phyloP scores from a whole-genome alignment of 2,329 filamentous ascomycete species.

The Trichophyton mentagrophytes region DNA sequence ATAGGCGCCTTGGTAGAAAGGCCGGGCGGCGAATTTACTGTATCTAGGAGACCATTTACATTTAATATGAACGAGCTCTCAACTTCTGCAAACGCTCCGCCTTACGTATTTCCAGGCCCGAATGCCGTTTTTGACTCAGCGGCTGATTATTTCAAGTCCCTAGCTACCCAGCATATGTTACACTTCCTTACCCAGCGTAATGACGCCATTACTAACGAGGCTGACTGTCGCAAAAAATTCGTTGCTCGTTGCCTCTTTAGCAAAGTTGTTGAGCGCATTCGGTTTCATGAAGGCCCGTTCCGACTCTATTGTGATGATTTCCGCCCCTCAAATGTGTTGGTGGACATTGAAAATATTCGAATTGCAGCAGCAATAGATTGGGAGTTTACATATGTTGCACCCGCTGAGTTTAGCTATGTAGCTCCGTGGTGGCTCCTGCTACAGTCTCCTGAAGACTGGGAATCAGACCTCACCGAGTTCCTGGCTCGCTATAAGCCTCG shows the following conservation, averaged over 20 bases:
- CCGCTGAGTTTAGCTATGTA: conserved; percentile 14
- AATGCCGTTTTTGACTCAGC: conserved; percentile 8
- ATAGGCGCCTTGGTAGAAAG: conserved; percentile 12
- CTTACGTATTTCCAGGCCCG: conserved; percentile 4
- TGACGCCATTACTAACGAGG: conserved; percentile 24
- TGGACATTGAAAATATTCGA: conserved; percentile 13
- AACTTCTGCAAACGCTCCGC: conserved; percentile 6
- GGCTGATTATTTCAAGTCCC: conserved; percentile 8
- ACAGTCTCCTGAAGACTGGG: conserved; percentile 14
- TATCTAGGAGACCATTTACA: conserved; percentile 9
- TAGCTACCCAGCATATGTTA: conserved; percentile 9
- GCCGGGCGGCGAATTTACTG: conserved; percentile 6
- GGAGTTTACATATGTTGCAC: conserved; percentile 19
- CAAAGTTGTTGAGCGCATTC: conserved; percentile 18
- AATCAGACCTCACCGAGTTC: conserved; percentile 16
- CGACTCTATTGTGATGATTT: conserved; percentile 20
- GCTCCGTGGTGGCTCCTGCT: conserved; percentile 18
- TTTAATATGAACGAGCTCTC: conserved; percentile 11
- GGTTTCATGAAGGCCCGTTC: conserved; percentile 17
- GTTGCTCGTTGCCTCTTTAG: conserved; percentile 33
- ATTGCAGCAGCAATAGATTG: conserved; percentile 19
- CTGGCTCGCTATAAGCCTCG: conserved; percentile 17
- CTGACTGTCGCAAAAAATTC: conserved; percentile 35
- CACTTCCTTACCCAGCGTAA: conserved; percentile 33
- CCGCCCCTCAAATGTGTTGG: conserved; percentile 18